Conservation (phyloP, 768 basidiomycete species). For the Lyophyllum atratum region DNA sequence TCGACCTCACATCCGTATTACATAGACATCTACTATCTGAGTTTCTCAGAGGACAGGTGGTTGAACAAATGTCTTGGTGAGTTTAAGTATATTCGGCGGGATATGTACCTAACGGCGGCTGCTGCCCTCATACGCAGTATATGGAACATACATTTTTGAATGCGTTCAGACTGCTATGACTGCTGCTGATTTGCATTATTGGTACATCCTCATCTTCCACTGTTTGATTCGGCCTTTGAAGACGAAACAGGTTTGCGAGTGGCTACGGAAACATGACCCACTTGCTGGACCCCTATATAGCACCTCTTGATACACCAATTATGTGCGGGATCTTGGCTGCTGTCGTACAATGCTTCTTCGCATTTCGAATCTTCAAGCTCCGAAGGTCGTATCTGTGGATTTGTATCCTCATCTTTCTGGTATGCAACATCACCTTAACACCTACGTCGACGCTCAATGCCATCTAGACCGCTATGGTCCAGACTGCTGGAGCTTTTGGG, state of each 20-base stretch:
- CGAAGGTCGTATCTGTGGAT: conserved; percentile 10
- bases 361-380: conserved; percentile 18
- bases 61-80: not conserved
- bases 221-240: too few species aligned
- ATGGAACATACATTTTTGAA: not conserved
- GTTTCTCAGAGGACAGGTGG: not conserved
- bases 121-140: not conserved
- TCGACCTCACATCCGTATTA: not conserved
- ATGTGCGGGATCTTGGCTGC: conserved; percentile 19
- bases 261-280: conserved; percentile 18
- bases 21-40: not conserved
- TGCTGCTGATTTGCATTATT: not conserved
- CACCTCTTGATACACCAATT: conserved; percentile 18
- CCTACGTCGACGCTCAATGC: not conserved
- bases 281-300: conserved; percentile 18
- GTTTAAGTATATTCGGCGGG: not conserved
- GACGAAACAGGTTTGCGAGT: conserved; percentile 13
- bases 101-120: not conserved
- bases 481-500: not conserved
- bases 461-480: not conserved
- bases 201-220: not conserved
- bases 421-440: not conserved
- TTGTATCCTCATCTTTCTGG: conserved; percentile 2
- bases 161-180: not conserved
- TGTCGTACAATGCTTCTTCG: conserved; percentile 22